Conservation (phyloP, 2,329 filamentous ascomycete species). For the Trichoderma atrobrunneum region DNA sequence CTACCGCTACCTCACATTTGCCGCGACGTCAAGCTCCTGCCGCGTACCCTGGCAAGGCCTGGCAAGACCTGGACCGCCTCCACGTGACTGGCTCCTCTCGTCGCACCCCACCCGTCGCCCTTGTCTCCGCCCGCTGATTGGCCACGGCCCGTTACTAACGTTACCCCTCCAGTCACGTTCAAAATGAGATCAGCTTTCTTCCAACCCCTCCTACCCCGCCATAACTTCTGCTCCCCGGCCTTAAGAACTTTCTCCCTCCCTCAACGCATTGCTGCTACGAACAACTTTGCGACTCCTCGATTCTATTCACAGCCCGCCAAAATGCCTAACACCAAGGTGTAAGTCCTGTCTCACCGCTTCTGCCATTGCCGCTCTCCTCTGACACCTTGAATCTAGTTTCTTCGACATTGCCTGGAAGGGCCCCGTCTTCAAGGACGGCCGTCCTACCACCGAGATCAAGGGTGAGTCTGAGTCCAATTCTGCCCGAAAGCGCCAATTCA, state of each 20-base stretch:
- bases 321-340: slow-evolving; percentile 70
- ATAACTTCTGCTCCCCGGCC: slow-evolving; percentile 40
- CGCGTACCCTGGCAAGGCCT: neutral
- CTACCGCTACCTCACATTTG: neutral
- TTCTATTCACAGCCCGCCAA: slow-evolving; percentile 61
- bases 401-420: slow-evolving; percentile 75
- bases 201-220: slow-evolving; percentile 48
- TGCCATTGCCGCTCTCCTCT: slow-evolving; percentile 21
- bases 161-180: slow-evolving; percentile 41
- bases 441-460: slow-evolving; percentile 53
- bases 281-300: slow-evolving; percentile 39
- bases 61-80: slow-evolving; percentile 1
- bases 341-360: slow-evolving; percentile 39
- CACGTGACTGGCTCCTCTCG: slow-evolving; percentile 32
- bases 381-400: slow-evolving; percentile 45
- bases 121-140: slow-evolving; percentile 27
- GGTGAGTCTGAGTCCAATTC: slow-evolving; percentile 57
- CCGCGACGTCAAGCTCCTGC: slow-evolving; percentile 5
- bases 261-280: slow-evolving; percentile 40
- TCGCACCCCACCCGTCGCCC: slow-evolving; percentile 23
- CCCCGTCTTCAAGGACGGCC: slow-evolving; percentile 62
- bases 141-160: slow-evolving; percentile 36
- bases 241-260: slow-evolving; percentile 41
- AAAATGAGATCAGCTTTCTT: slow-evolving; percentile 46
- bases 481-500: slow-evolving; percentile 7